phyloP scores from a whole-genome alignment of 2,329 filamentous ascomycete genomes.

The Fusarium ambrosium region DNA sequence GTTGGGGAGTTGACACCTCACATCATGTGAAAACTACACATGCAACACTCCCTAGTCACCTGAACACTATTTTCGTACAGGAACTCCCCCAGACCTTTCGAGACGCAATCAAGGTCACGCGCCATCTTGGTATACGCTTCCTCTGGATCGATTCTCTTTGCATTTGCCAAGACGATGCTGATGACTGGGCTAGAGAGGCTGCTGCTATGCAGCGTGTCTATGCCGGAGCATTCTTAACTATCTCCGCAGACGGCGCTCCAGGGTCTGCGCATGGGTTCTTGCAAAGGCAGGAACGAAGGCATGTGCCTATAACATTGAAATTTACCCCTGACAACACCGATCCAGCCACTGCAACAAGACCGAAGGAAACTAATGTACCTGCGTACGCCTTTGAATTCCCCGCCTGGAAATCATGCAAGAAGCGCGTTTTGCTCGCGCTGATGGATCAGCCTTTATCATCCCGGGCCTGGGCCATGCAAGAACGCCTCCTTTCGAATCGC shows the following conservation, averaged over 20 bases:
- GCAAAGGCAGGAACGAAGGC: background rate
- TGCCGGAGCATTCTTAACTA: background rate
- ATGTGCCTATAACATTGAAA: background rate
- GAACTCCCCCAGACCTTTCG: background rate
- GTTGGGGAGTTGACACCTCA: background rate
- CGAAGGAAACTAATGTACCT: background rate
- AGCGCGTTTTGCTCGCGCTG: background rate
- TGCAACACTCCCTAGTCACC: background rate
- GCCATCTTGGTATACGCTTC: background rate
- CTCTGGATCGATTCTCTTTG: background rate
- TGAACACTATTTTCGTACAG: background rate
- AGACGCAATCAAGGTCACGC: background rate
- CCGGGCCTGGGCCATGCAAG: background rate
- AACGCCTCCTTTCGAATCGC: background rate
- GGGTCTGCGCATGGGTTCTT: background rate
- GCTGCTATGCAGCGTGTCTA: background rate
- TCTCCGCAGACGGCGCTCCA: background rate
- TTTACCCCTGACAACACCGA: background rate
- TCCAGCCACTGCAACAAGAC: background rate
- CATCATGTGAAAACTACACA: background rate
- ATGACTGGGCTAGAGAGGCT: background rate
- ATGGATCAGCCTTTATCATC: background rate
- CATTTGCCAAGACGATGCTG: background rate
- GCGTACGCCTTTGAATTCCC: background rate
- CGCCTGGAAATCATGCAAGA: background rate